phyloP scores from a whole-genome alignment of 208 protist species.

The Wallacemonas collosoma region DNA sequence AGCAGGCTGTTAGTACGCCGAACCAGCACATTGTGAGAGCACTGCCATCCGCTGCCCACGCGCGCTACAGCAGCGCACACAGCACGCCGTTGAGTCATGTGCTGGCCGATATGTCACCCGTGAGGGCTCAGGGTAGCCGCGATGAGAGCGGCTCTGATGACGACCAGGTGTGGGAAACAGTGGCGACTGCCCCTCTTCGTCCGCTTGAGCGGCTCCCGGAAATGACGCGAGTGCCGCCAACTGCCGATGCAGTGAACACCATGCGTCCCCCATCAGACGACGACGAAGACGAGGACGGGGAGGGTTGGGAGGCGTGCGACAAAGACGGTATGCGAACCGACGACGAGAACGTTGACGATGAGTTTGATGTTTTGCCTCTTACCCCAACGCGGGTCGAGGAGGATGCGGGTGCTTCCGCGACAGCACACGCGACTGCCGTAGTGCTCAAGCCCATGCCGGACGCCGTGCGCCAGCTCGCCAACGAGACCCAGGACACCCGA shows the following conservation, averaged over 20 bases:
- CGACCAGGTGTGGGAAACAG: not conserved
- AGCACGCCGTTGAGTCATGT: slow-evolving; percentile 9
- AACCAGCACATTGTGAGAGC: not conserved
- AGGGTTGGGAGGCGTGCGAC: too few species aligned
- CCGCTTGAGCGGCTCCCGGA: not conserved
- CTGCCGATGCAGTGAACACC: too few species aligned
- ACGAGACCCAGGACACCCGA: too few species aligned
- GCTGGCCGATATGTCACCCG: slow-evolving; percentile 7
- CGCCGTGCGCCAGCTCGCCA: not conserved
- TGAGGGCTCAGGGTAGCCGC: not conserved
- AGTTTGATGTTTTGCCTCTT: not conserved
- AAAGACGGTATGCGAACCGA: not conserved
- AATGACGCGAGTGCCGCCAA: too few species aligned
- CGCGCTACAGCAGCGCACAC: not conserved
- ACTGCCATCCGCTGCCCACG: not conserved
- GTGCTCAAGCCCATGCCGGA: not conserved
- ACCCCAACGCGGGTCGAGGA: too few species aligned
- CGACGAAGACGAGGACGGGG: too few species aligned
- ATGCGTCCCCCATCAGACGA: too few species aligned
- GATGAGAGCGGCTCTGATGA: not conserved
- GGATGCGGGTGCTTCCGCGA: too few species aligned
- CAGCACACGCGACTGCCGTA: not conserved
- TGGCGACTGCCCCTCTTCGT: not conserved
- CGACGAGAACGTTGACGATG: not conserved
- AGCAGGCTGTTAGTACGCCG: not conserved